These are phyloP conservation scores for Phytophthora tubulina DNA, from an alignment of 352 stramenopile genomes.

Conservation along the genomic window DNA sequence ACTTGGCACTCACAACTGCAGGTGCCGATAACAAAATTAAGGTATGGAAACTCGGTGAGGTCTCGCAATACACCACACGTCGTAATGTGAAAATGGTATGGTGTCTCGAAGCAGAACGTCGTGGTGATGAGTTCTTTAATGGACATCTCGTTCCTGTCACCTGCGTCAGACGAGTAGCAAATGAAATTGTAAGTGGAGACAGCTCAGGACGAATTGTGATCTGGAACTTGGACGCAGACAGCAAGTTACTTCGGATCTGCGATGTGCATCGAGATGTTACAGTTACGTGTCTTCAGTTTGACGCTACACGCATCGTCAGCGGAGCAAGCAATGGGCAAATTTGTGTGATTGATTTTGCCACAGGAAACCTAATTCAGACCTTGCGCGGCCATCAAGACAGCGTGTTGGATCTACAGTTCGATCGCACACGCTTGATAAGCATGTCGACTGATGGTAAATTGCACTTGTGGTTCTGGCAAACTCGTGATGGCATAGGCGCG, in stretches of 20 bases:
- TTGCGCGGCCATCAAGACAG: conserved; percentile 56
- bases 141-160: conserved; percentile 66
- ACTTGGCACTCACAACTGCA: conserved; percentile 58
- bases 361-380: conserved; percentile 72
- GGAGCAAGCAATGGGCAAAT: conserved; percentile 60
- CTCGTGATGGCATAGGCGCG: conserved; percentile 45
- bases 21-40: conserved; percentile 72
- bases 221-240: conserved; percentile 77
- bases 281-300: conserved; percentile 79
- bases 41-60: conserved; percentile 61
- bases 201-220: conserved; percentile 65
- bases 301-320: conserved; percentile 79
- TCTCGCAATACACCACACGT: conserved; percentile 32
- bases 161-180: conserved; percentile 65
- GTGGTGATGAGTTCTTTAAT: conserved; percentile 56
- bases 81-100: conserved; percentile 47
- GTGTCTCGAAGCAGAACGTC: conserved; percentile 52
- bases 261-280: conserved; percentile 57
- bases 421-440: conserved; percentile 72
- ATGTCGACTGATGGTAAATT: conserved; percentile 69
- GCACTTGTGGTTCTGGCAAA: conserved; percentile 79
- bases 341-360: conserved; percentile 82
- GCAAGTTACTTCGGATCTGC: conserved; percentile 70
- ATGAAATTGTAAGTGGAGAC: conserved; percentile 82
- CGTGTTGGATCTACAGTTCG: conserved; percentile 79